These are phyloP conservation scores for Xylaria sp. DNA, from an alignment of 2,329 filamentous ascomycete species.

Conservation along the genomic window DNA sequence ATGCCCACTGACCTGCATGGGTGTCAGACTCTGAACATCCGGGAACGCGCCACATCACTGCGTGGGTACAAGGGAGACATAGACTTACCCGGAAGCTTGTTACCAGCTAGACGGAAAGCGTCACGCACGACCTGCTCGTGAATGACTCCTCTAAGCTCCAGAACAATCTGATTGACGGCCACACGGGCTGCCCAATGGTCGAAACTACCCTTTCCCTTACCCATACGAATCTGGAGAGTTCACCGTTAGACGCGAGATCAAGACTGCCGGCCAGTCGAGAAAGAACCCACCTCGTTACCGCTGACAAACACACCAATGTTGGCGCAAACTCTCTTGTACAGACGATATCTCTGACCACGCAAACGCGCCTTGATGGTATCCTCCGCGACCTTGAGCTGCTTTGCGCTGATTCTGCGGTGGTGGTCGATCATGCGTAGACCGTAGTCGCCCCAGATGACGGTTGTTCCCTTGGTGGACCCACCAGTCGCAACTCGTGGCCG, in stretches of 20 bases:
- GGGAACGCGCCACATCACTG: not conserved
- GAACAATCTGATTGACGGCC: slow-evolving; percentile 83
- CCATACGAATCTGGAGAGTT: slow-evolving; percentile 73
- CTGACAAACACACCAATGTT: slow-evolving; percentile 94
- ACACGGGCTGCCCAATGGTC: slow-evolving; percentile 93
- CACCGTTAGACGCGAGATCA: slow-evolving; percentile 11
- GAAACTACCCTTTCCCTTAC: slow-evolving; percentile 96
- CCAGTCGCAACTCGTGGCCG: slow-evolving; percentile 83
- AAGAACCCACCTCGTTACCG: slow-evolving; percentile 71
- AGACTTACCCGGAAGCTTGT: slow-evolving; percentile 82
- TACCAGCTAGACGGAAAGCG: slow-evolving; percentile 87
- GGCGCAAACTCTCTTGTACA: slow-evolving; percentile 87
- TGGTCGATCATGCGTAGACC: slow-evolving; percentile 91
- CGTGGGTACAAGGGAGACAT: not conserved
- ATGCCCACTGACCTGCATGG: slow-evolving; percentile 70
- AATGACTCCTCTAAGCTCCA: slow-evolving; percentile 84
- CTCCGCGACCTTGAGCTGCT: slow-evolving; percentile 83
- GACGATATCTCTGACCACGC: slow-evolving; percentile 82
- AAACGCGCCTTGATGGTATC: slow-evolving; percentile 87
- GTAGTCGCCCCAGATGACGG: slow-evolving; percentile 93
- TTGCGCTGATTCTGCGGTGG: slow-evolving; percentile 81
- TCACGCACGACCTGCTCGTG: slow-evolving; percentile 94
- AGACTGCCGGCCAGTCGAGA: not conserved
- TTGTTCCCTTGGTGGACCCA: slow-evolving; percentile 86
- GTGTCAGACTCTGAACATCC: slow-evolving; percentile 14